phyloP scores from a whole-genome alignment of 768 basidiomycete species.

The Mycena metata region DNA sequence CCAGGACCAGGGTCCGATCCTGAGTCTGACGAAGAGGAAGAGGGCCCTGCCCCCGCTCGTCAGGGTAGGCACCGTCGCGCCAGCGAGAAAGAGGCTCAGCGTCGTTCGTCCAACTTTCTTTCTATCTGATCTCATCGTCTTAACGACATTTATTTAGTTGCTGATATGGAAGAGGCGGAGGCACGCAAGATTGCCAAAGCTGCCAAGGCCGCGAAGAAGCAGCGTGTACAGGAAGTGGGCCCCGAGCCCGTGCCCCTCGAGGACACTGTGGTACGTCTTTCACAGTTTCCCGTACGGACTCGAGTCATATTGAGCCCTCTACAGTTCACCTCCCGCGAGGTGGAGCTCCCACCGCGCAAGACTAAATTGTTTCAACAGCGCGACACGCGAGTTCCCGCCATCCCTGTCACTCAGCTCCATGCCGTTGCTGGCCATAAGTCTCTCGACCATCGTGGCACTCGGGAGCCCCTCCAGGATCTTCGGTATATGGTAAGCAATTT shows the following conservation, averaged over 20 bases:
- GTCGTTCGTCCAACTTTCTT: too few species aligned
- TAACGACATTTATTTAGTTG: too few species aligned
- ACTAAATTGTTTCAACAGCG: background rate
- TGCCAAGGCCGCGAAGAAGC: slow-evolving; percentile 10
- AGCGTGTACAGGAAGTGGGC: background rate
- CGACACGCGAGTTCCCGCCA: too few species aligned
- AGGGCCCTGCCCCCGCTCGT: too few species aligned
- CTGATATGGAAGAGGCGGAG: background rate
- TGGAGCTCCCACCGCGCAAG: background rate
- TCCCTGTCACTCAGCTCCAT: too few species aligned
- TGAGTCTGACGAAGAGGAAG: too few species aligned
- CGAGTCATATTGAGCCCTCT: too few species aligned
- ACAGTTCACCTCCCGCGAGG: slow-evolving; percentile 21
- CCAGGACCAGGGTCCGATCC: too few species aligned
- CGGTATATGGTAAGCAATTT: background rate
- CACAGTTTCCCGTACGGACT: too few species aligned
- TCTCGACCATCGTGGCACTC: too few species aligned
- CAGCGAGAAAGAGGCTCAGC: slow-evolving; percentile 14
- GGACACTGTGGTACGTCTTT: slow-evolving; percentile 24
- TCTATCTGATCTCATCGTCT: too few species aligned
- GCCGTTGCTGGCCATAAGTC: too few species aligned
- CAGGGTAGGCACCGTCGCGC: background rate
- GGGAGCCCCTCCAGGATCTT: slow-evolving; percentile 3
- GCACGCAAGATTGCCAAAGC: slow-evolving; percentile 8
- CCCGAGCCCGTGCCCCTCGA: background rate